These are phyloP conservation scores for Dalbergia cochinchinensis DNA, from an alignment of 306 rosid genomes.

Conservation along the genomic window DNA sequence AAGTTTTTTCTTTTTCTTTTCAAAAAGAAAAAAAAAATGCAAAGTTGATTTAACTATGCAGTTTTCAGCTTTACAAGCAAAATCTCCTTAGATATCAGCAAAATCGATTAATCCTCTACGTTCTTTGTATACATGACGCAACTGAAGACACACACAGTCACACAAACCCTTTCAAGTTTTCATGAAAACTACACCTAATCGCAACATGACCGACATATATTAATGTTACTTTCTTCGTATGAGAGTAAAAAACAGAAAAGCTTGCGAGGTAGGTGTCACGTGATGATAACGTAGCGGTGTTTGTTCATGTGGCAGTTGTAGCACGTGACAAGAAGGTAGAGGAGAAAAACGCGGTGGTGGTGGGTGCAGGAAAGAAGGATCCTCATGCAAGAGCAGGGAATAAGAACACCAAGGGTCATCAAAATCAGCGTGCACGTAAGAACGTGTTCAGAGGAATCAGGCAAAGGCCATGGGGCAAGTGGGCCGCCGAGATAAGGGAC, in stretches of 20 bases:
- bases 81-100: not conserved
- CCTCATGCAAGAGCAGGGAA: not conserved
- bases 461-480: slow-evolving; percentile 97
- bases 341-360: slow-evolving; percentile 32
- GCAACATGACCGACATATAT: not conserved
- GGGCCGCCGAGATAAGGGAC: slow-evolving; percentile 99
- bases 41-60: slow-evolving; percentile 1
- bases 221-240: not conserved
- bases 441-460: slow-evolving; percentile 90
- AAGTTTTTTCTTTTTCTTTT: no score
- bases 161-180: not conserved
- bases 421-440: slow-evolving; percentile 52
- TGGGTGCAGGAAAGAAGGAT: not conserved
- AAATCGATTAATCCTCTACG: not conserved
- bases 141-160: no score
- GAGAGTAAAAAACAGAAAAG: not conserved
- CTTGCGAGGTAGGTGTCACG: slow-evolving; percentile 17
- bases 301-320: slow-evolving; percentile 35
- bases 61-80: not conserved
- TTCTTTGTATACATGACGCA: no score
- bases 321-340: slow-evolving; percentile 43
- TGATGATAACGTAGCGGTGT: not conserved
- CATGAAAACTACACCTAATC: not conserved
- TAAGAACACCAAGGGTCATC: not conserved
- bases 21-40: not conserved